These are phyloP conservation scores for Limnanthes douglasii DNA, from an alignment of 345 rosid genomes.

Conservation along the genomic window DNA sequence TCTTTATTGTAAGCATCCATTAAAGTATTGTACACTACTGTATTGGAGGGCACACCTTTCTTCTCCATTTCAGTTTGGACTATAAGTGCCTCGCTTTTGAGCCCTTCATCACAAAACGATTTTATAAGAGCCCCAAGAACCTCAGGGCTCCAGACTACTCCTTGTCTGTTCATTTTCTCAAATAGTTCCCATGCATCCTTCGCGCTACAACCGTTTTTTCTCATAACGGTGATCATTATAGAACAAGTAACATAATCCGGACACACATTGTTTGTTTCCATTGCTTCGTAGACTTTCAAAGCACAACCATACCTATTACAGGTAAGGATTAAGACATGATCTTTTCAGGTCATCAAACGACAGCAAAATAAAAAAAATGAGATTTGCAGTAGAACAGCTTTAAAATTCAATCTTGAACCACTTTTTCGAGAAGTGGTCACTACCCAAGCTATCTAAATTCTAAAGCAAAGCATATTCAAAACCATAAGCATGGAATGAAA, in stretches of 20 bases:
- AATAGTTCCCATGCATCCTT: slow-evolving; percentile 75
- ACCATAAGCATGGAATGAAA: background rate
- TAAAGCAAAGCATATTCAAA: too few relatives aligned
- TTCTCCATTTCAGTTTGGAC: slow-evolving; percentile 79
- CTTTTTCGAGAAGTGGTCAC: background rate
- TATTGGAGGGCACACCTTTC: slow-evolving; percentile 51
- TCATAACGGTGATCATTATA: slow-evolving; percentile 61
- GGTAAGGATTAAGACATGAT: too few relatives aligned
- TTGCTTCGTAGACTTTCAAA: slow-evolving; percentile 41
- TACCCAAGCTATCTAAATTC: background rate
- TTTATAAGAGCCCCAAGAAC: slow-evolving; percentile 56
- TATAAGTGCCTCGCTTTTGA: slow-evolving; percentile 65
- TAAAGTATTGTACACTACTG: slow-evolving; percentile 51
- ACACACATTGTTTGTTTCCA: slow-evolving; percentile 42
- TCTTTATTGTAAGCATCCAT: slow-evolving; percentile 76
- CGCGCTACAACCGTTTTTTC: slow-evolving; percentile 44
- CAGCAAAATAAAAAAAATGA: too few relatives aligned
- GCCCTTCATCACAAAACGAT: slow-evolving; percentile 77
- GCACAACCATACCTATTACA: slow-evolving; percentile 58
- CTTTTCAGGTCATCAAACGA: too few relatives aligned
- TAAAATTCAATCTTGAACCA: too few relatives aligned
- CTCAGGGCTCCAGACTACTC: slow-evolving; percentile 63
- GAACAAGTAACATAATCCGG: slow-evolving; percentile 71
- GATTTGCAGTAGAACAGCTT: too few relatives aligned
- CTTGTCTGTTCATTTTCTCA: slow-evolving; percentile 59